Evolutionary conservation across 805 yeast genomes (phyloP), one percentile per base, ranked within the genome.

Genomic region (Wickerhamiella dianesei): DNA sequence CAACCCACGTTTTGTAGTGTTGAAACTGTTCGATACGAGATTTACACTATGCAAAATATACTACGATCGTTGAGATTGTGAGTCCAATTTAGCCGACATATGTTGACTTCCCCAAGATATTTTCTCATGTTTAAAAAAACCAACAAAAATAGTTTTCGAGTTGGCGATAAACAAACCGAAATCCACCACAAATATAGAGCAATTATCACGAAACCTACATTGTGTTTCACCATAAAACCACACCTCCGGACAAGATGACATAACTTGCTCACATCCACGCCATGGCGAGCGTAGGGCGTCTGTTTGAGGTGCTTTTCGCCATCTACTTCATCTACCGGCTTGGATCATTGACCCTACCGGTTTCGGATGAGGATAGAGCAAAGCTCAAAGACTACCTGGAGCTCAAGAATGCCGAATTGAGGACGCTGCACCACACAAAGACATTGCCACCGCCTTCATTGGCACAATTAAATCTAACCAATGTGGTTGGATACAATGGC

Each of bases 311-410:
- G 32, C 32, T 25, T 12, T 25, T 25, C 32, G 32, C 32, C 12
- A 12, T 25, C 32, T 25, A 25, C 32, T 25, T 25, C 32, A 25
- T 25, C 12, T 25, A 25, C 32, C 6, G 32, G 12, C 32, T 25
- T 12, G 32, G 32, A 12, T 25, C 32, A 25, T 25, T 25, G 32
- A 6, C 35, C 6, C 64, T 8, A 53, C 55, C 18, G 41, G 53
- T 42, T 52, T 63, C 37, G 12, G 61, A 57, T 4, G 59, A 52
- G 3, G 72, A 71, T 46, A 64, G 62, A 44, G 58, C 54, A 43
- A 71, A 68, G 50, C 56, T 73, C 44, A 67, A 64, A 42, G 56
- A 63, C 3, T 71, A 68, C 48, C 29, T 70, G 56, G 49, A 50
- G 59, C 57, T 42, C 52, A 53, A 50, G 53, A 53, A 53, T 70